Evolutionary conservation across 345 rosid species (phyloP), one percentile per base, ranked within the genome.

Genomic region (Nasturtium officinale): DNA sequence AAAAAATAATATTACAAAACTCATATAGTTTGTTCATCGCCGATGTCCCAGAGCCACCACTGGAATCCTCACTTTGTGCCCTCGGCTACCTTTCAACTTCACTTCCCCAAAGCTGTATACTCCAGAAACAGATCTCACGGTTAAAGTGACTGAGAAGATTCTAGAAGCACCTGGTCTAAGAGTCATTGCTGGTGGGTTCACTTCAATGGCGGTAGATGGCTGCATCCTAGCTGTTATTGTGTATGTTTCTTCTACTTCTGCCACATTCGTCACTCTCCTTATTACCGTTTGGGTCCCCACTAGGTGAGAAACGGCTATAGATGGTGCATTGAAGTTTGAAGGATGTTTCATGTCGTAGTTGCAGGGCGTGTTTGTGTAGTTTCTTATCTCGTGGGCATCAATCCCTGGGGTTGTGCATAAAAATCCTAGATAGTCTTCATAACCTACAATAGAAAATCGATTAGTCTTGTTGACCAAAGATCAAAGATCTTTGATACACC

Each of bases 371-470:
- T 76, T 89, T 13, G 98, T 87, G 82, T 87, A 92, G 76, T 89
- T 92, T 69, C 69, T 78, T 73, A 92, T 90, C 82, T 90, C 99
- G 4, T 85, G 89, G 30, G 65, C 74, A 30, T 86, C 83, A 5
- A 96, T 86, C 10, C 99, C 97, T 0, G 98, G 95, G 11, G 99
- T 96, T 20, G 98, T 86, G 83, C 98, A 96, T 61, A 96, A 78
- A 91, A 96, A 96, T n/a, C 96, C 97, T 77, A 92, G 61, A 82
- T 92, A 96, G 81, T 92, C 99, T 50, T 78, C 77, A 50, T 87
- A 95, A 56, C 98, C 99, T 95, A 55, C 43, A 40, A 58, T 53
- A 20, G 20, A 55, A n/a, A 13, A 26, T 40, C 2, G 16, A 37
- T 58, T 13, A 2, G 29, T 52, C 43, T 23, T 13, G 13, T 35